These are phyloP conservation scores for Elsinoe perseae DNA, from an alignment of 2,329 filamentous ascomycete genomes.

Conservation along the genomic window DNA sequence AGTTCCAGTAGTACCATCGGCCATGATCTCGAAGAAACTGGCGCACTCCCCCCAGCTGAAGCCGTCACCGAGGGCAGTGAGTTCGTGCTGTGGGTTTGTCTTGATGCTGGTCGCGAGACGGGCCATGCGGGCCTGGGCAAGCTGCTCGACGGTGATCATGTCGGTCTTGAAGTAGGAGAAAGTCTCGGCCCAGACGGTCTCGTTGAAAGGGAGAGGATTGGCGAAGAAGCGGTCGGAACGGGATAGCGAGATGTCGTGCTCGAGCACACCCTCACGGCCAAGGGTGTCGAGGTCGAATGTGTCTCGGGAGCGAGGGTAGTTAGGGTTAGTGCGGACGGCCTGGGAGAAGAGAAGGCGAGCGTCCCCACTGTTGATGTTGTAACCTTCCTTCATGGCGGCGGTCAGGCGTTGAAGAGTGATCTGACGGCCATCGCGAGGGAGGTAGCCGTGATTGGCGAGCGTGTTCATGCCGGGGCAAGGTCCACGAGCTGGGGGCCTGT, in stretches of 20 bases:
- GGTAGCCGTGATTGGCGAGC: conserved; percentile 24
- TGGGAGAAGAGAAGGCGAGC: conserved; percentile 7
- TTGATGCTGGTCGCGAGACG: not conserved
- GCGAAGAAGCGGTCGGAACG: conserved; percentile 10
- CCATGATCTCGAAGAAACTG: conserved; percentile 8
- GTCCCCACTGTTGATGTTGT: conserved; percentile 9
- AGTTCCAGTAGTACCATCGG: conserved; percentile 7
- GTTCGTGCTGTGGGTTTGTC: conserved; percentile 11
- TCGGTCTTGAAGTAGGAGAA: conserved; percentile 15
- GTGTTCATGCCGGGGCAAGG: conserved; percentile 25
- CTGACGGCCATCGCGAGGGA: conserved; percentile 20
- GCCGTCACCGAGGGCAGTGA: not conserved
- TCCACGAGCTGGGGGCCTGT: conserved; percentile 21
- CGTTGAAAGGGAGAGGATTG: conserved; percentile 11
- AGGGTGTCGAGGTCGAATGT: conserved; percentile 14
- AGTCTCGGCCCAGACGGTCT: conserved; percentile 11
- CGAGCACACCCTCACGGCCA: conserved; percentile 2
- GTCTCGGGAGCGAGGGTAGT: not conserved
- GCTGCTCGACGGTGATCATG: conserved; percentile 2
- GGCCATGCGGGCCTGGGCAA: conserved; percentile 10
- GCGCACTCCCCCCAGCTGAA: conserved; percentile 10
- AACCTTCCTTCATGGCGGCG: conserved; percentile 14
- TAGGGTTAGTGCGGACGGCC: conserved; percentile 8
- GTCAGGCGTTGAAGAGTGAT: conserved; percentile 11
- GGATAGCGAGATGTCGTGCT: conserved; percentile 8